phyloP scores from a whole-genome alignment of 108 stramenopile genomes.

The Cyclotella choctawhatcheeana region DNA sequence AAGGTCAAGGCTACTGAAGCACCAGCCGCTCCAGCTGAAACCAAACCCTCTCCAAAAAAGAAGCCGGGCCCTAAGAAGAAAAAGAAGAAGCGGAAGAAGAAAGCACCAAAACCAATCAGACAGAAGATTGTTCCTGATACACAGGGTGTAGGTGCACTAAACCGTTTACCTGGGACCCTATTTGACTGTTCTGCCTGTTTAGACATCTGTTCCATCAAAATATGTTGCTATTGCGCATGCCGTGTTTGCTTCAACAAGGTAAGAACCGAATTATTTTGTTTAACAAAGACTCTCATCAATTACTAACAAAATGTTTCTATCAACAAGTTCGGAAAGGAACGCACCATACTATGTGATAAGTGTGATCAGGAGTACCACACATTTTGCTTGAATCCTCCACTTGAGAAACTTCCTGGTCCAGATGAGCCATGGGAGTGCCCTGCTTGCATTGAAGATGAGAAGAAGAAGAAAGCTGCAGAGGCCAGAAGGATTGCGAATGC shows the following conservation, averaged over 20 bases:
- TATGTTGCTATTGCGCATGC: slow-evolving; percentile 88
- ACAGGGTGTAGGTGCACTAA: slow-evolving; percentile 39
- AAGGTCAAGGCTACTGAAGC: not conserved
- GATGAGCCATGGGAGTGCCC: slow-evolving; percentile 48
- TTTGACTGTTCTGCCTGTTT: slow-evolving; percentile 60
- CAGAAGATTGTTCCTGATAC: slow-evolving; percentile 25
- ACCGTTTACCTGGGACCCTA: slow-evolving; percentile 47
- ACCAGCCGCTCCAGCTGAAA: not conserved
- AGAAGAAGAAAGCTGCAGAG: slow-evolving; percentile 39
- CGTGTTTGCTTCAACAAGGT: slow-evolving; percentile 82
- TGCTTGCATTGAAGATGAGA: slow-evolving; percentile 49
- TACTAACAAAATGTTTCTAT: too few relatives aligned
- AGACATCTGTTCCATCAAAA: slow-evolving; percentile 64
- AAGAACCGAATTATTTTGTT: too few relatives aligned
- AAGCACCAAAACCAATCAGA: slow-evolving; percentile 13
- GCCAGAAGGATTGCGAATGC: slow-evolving; percentile 25
- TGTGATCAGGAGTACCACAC: slow-evolving; percentile 56
- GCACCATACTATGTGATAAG: slow-evolving; percentile 50
- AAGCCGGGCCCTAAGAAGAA: slow-evolving; percentile 24
- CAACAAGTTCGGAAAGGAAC: slow-evolving; percentile 76
- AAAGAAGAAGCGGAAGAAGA: slow-evolving; percentile 11
- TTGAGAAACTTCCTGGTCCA: slow-evolving; percentile 38
- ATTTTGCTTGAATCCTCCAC: slow-evolving; percentile 41
- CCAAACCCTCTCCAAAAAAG: not conserved
- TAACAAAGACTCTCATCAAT: too few relatives aligned